Evolutionary conservation across 139 green algal species (phyloP).

Genomic region (Klebsormidium nitens): DNA sequence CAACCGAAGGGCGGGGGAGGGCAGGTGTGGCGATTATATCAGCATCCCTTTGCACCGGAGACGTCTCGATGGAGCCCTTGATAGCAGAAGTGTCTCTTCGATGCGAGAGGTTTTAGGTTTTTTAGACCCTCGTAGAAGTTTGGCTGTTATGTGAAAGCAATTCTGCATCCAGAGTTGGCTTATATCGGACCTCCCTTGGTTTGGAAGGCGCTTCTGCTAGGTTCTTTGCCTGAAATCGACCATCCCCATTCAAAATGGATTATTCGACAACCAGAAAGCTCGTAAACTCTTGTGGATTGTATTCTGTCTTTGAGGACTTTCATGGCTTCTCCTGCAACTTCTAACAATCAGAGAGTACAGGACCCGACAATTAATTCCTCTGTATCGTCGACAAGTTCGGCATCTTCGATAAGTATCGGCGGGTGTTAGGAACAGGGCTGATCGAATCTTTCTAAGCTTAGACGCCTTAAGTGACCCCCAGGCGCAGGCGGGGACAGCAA

Average conservation of each 20-base stretch:
- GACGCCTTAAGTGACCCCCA: neutral
- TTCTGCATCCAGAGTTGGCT: too few species aligned
- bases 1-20: neutral
- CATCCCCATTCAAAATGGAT: too few species aligned
- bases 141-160: neutral
- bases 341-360: too few species aligned
- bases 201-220: too few species aligned
- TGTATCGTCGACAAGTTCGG: neutral
- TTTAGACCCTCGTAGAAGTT: neutral
- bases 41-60: neutral
- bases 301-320: too few species aligned
- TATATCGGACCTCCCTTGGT: too few species aligned
- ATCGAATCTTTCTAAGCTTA: neutral
- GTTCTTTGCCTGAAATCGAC: too few species aligned
- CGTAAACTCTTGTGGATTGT: too few species aligned
- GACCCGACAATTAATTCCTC: too few species aligned
- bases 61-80: neutral
- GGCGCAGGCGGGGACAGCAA: neutral
- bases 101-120: neutral
- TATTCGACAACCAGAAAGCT: too few species aligned
- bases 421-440: neutral
- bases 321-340: too few species aligned
- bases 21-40: neutral
- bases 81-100: neutral
- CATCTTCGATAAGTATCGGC: neutral